Conservation (phyloP, 805 yeast species). For the Starmerella etchellsii region DNA sequence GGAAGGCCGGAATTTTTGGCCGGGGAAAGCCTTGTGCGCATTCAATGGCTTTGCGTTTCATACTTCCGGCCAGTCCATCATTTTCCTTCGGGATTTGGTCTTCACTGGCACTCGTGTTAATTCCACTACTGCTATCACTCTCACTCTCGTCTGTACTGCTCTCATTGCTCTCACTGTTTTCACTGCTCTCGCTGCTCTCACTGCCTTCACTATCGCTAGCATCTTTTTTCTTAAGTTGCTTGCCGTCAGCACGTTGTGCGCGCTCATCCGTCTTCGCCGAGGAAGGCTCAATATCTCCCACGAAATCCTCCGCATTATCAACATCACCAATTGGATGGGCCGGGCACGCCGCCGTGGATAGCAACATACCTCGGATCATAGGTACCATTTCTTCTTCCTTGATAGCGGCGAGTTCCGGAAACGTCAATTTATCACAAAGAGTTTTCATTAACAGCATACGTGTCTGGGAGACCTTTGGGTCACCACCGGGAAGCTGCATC, state of each 20-base stretch:
- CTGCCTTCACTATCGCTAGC: neutral
- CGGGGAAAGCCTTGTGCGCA: conserved; percentile 7
- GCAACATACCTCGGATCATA: conserved; percentile 29
- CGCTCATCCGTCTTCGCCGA: neutral
- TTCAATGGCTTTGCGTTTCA: conserved; percentile 11
- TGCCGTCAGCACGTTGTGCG: neutral
- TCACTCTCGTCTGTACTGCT: neutral
- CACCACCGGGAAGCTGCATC: conserved; percentile 21
- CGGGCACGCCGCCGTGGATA: conserved; percentile 15
- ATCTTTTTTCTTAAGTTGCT: neutral
- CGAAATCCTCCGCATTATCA: conserved; percentile 11
- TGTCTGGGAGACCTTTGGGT: conserved; percentile 32
- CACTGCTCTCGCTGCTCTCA: neutral
- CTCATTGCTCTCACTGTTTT: neutral
- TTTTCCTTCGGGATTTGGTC: neutral
- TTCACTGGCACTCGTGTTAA: neutral
- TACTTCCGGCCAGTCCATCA: neutral
- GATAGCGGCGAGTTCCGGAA: conserved; percentile 45
- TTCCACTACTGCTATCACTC: neutral
- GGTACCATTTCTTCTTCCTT: conserved; percentile 22
- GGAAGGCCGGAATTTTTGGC: conserved; percentile 12
- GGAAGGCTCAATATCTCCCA: conserved; percentile 1
- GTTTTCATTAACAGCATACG: conserved; percentile 63
- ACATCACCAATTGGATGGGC: conserved; percentile 13
- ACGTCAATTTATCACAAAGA: conserved; percentile 47